phyloP scores from a whole-genome alignment of 129 eudicot genomes.

The Pseudognaphalium luteoalbum region DNA sequence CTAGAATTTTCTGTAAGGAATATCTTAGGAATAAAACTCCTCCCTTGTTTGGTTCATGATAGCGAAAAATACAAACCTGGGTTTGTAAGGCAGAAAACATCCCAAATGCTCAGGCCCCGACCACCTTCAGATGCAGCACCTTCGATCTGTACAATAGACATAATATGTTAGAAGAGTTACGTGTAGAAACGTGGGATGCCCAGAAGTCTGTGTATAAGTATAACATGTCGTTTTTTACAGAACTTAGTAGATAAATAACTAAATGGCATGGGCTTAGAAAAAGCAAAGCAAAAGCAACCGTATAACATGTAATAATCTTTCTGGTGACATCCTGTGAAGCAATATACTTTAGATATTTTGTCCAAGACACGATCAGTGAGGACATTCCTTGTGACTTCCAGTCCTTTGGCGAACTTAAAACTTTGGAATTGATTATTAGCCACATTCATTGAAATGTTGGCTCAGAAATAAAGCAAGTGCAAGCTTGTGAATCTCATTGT shows the following conservation, averaged over 20 bases:
- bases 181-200: neutral
- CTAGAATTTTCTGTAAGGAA: neutral
- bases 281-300: neutral
- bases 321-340: too few relatives aligned
- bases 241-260: neutral
- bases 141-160: constrained; percentile 30
- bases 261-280: neutral
- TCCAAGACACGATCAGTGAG: neutral
- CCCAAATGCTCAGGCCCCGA: constrained; percentile 45
- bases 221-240: neutral
- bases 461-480: too few relatives aligned
- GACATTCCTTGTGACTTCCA: neutral
- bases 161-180: neutral
- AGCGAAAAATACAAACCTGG: constrained; percentile 33
- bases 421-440: neutral
- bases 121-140: constrained; percentile 49
- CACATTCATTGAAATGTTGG: too few relatives aligned
- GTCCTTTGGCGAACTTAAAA: neutral
- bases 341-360: neutral
- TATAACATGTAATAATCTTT: too few relatives aligned
- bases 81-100: constrained; percentile 34
- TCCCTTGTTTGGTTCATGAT: neutral
- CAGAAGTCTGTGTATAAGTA: neutral
- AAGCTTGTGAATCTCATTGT: too few relatives aligned
- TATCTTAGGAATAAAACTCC: neutral